These are phyloP conservation scores for Monosporozyma servazzii DNA, from an alignment of 805 yeast species.

Conservation along the genomic window DNA sequence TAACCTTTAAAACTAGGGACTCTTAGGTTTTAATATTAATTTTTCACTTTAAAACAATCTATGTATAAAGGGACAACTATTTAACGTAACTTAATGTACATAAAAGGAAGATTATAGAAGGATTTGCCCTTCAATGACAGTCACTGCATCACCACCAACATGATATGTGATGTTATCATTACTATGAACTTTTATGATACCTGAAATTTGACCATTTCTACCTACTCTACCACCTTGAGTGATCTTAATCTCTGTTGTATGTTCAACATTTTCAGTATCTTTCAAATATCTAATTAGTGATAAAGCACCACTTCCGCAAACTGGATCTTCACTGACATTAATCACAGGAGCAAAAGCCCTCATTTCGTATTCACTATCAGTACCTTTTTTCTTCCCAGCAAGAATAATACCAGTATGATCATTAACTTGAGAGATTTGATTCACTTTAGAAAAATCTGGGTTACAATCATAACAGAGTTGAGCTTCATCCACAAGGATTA, in stretches of 20 bases:
- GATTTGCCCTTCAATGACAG: conserved; percentile 31
- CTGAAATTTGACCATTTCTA: conserved; percentile 33
- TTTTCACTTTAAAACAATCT: not conserved
- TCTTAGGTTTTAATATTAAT: not conserved
- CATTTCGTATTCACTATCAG: conserved; percentile 30
- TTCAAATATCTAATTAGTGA: conserved; percentile 27
- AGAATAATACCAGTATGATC: conserved; percentile 32
- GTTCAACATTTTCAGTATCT: conserved; percentile 14
- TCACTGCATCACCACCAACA: conserved; percentile 36
- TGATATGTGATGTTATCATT: conserved; percentile 13
- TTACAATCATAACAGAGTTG: conserved; percentile 27
- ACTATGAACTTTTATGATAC: conserved; percentile 12
- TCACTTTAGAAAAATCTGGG: conserved; percentile 28
- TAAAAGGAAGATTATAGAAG: not conserved
- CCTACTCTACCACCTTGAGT: conserved; percentile 34
- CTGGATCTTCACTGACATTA: conserved; percentile 42
- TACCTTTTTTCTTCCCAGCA: conserved; percentile 29
- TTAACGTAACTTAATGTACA: too few relatives aligned
- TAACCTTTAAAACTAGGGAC: not conserved
- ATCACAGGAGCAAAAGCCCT: conserved; percentile 37
- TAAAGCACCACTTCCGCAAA: conserved; percentile 44
- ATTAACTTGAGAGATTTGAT: conserved; percentile 10
- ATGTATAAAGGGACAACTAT: not conserved
- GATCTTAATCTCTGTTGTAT: conserved; percentile 17
- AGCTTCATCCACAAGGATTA: conserved; percentile 28